Conservation (phyloP, 2,329 filamentous ascomycete genomes). For the Alternaria conjuncta region DNA sequence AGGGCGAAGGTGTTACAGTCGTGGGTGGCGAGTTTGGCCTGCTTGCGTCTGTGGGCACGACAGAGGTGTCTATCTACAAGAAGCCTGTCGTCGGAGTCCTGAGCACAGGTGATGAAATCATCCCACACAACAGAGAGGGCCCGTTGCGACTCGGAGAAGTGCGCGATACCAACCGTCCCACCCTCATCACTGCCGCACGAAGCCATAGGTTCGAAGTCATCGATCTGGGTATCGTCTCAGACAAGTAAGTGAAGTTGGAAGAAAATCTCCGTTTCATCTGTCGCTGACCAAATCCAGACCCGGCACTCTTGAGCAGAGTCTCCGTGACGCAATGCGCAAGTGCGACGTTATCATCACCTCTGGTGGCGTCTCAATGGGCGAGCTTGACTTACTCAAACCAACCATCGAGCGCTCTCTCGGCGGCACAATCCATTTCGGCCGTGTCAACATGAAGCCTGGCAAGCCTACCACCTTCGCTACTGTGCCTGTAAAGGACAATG, state of each 20-base stretch:
- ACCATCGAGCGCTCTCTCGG: conserved; percentile 90
- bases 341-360: conserved; percentile 89
- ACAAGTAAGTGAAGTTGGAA: conserved; percentile 57
- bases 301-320: conserved; percentile 74
- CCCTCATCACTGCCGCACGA: conserved; percentile 77
- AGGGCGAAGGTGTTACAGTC: conserved; percentile 82
- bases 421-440: conserved; percentile 93
- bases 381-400: conserved; percentile 94
- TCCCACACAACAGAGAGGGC: conserved; percentile 71
- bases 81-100: conserved; percentile 83
- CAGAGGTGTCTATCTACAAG: conserved; percentile 73
- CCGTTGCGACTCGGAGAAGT: conserved; percentile 80
- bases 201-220: conserved; percentile 79
- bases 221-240: conserved; percentile 84
- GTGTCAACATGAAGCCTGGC: conserved; percentile 96
- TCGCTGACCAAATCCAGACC: conserved; percentile 53
- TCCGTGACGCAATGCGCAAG: conserved; percentile 75
- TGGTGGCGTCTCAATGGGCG: conserved; percentile 96
- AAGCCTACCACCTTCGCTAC: conserved; percentile 98
- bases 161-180: conserved; percentile 89
- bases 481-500: conserved; percentile 67
- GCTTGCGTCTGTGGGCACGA: conserved; percentile 81
- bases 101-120: conserved; percentile 94
- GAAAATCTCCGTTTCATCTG: not conserved
- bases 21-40: conserved; percentile 91